Evolutionary conservation across 1,284 basidiomycete species (phyloP), one percentile per base, ranked within the genome.

Genomic region (Cutaneotrichosporon cutaneum): DNA sequence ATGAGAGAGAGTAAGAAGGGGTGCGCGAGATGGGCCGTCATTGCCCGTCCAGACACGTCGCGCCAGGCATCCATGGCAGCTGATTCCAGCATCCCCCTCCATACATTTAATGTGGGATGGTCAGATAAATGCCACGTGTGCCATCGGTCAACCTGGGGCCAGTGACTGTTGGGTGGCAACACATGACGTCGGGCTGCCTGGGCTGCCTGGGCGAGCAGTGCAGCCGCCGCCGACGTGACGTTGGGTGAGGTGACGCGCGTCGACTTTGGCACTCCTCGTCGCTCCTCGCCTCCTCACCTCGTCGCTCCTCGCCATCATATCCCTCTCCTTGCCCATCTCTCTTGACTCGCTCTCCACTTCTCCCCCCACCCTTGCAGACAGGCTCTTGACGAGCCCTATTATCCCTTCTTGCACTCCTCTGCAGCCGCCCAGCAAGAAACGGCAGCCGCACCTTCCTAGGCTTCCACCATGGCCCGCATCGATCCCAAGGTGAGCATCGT

Each of bases 31-130:
- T 24, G 11, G 5, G 45, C 22, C 45, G 45, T 47, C 45, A 47
- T 47, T 11, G 45, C 45, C 45, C 9, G 22, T 26, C 26, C 30
- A 32, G 48, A 56, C 60, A 61, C 60, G 60, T 61, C 59, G 59
- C 36, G 22, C 4, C 33, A 36, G 45, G 18, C 22, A 36, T 22
- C 22, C 24, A 27, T 8, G 6, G 13, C 6, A 16, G 9, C 11
- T 39, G 13, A 39, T 33, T 33, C 7, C 32, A 33, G 11, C 35
- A 16, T 16, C 39, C 7, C 7, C 9, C 30, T 30, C 30, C 30
- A 26, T 10, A 51, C 48, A 58, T 58, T 60, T 55, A 50, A 55
- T 32, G 27, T 24, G 47, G 36, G 47, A 7, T 54, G 59, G 5
- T 33, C 1, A 36, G n/a, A 47, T 59, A 59, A 59, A 30, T 4